Evolutionary conservation across 768 basidiomycete species (phyloP).

Genomic region (Atractiella rhizophila): DNA sequence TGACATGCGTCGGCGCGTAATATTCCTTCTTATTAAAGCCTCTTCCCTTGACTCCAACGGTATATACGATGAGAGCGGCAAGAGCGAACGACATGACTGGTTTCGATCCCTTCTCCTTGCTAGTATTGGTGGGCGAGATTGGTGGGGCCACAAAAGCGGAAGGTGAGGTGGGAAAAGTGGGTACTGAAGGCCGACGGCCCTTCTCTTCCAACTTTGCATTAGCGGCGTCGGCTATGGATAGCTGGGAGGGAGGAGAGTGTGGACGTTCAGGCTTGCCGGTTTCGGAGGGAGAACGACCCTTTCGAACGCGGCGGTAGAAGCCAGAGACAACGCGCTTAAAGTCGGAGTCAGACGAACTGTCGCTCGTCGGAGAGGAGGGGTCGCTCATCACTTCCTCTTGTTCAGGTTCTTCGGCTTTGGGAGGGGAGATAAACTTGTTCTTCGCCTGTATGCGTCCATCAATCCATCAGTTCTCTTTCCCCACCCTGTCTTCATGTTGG

Average conservation of each 20-base stretch:
- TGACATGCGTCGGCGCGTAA: slow-evolving; percentile 69
- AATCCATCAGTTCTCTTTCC: too few relatives aligned
- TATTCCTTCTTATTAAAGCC: slow-evolving; percentile 64
- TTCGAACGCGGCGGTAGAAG: background rate
- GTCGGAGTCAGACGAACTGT: slow-evolving; percentile 16
- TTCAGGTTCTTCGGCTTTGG: background rate
- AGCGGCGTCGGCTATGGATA: background rate
- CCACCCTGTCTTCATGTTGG: background rate
- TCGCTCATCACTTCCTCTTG: slow-evolving; percentile 3
- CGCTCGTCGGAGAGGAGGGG: slow-evolving; percentile 4
- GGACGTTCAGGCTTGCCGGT: background rate
- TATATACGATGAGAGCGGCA: slow-evolving; percentile 60
- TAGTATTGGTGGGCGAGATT: too few relatives aligned
- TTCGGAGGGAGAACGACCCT: background rate
- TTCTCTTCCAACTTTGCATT: slow-evolving; percentile 7
- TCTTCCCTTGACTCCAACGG: slow-evolving; percentile 78
- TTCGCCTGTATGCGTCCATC: slow-evolving; percentile 32
- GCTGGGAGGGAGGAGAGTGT: background rate
- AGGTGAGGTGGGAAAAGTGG: too few relatives aligned
- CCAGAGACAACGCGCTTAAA: slow-evolving; percentile 6
- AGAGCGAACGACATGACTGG: slow-evolving; percentile 43
- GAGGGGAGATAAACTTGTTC: slow-evolving; percentile 34
- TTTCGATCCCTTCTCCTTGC: slow-evolving; percentile 4
- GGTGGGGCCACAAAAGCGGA: too few relatives aligned
- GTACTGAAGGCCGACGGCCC: too few relatives aligned